Base-by-base conservation (phyloP, 1,284 basidiomycete genomes). In the Pyrrhoderma lamaoense region DNA sequence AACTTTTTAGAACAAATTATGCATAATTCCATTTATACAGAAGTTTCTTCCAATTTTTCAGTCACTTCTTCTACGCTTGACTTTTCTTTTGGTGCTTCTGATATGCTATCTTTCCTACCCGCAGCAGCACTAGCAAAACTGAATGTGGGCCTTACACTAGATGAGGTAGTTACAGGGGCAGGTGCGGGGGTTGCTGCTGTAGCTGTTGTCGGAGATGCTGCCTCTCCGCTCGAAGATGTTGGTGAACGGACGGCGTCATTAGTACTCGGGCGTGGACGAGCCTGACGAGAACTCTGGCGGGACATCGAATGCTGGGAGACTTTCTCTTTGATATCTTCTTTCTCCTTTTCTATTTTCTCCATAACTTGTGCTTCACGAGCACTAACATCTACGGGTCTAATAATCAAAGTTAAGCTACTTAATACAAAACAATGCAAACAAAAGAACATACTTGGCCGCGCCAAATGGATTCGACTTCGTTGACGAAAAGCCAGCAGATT, bases 351-450 rank as follows among this genome's bases (percentile, higher is more conserved):
- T 38, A 89, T 64, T 42, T 83, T 80, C 46, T 86, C 77, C 23
- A 77, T 65, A 8, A 91, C 80, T 63, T 81, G 87, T 48, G 78
- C 79, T 63, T 97, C 93, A 51, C 82, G 80, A 2, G 77, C 72
- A 18, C 84, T 72, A 7, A 87, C 82, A 65, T 97, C 92, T 31
- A 97, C 86, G 11, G 94, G 93, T 61, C 89, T 92, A 53, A 44
- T 18, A 13, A n/a, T n/a, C n/a, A n/a, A n/a, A n/a, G n/a, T n/a
- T n/a, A n/a, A n/a, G n/a, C n/a, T n/a, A n/a, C n/a, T n/a, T 55
- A 39, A 56, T 21, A 56, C 53, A 45, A 52, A 18, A 51, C 14
- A 42, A 38, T 49, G 8, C 18, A 27, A 31, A 38, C 8, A 47
- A 42, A 37, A 42, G 13, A 23, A 35, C 77, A 55, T 61, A 89